A percentile compares a stretch with the other conserved stretches of the same genome.
These are phyloP conservation scores for Sclerotinia trifoliorum DNA, from an alignment of 2,329 filamentous ascomycete genomes.

Conservation along the genomic window DNA sequence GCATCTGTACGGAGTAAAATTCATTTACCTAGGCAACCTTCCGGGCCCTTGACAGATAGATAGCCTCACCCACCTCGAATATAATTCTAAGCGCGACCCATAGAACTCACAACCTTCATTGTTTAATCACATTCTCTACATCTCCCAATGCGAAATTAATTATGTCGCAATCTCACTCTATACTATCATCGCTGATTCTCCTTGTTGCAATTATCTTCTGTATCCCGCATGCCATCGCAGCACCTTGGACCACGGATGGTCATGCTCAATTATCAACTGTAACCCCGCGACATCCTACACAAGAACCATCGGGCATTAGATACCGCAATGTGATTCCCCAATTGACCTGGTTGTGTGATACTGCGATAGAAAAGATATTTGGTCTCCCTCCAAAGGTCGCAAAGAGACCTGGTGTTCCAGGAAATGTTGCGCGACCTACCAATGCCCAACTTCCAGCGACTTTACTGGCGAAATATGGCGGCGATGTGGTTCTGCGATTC, in stretches of 20 bases:
- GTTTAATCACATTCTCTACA: conserved; percentile 65
- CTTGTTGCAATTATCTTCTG: conserved; percentile 25
- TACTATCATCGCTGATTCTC: conserved; percentile 21
- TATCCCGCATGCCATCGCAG: conserved; percentile 26
- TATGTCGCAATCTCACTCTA: conserved; percentile 64
- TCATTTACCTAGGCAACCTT: background rate
- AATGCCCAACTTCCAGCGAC: conserved; percentile 40
- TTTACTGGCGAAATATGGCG: conserved; percentile 58
- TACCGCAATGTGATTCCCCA: conserved; percentile 46
- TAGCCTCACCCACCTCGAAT: background rate
- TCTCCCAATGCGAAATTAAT: conserved; percentile 90
- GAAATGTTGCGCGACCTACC: conserved; percentile 26
- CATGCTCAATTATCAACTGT: conserved; percentile 24
- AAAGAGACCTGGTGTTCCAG: conserved; percentile 29
- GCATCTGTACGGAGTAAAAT: background rate
- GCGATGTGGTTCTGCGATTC: conserved; percentile 88
- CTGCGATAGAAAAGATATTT: conserved; percentile 51
- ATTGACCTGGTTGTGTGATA: conserved; percentile 52
- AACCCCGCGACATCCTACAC: conserved; percentile 20
- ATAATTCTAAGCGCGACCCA: conserved; percentile 11
- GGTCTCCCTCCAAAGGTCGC: conserved; percentile 41
- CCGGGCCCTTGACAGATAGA: background rate
- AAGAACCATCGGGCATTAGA: conserved; percentile 21
- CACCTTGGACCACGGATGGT: conserved; percentile 28
- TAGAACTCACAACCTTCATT: conserved; percentile 1